phyloP scores from a whole-genome alignment of 768 basidiomycete species.

The Serendipita sp. region DNA sequence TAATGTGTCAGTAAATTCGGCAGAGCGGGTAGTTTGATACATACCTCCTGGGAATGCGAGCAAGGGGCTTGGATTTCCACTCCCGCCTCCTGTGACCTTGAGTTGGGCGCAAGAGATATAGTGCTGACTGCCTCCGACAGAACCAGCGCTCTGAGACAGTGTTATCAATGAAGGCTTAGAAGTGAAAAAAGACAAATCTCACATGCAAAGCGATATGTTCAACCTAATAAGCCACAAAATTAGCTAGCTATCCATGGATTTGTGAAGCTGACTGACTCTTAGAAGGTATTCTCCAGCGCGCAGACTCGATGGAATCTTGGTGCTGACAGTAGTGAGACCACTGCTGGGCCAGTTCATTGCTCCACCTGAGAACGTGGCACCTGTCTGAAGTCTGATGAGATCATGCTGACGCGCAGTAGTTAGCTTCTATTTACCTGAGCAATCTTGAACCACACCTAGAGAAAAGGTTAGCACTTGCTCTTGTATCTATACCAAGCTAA shows the following conservation, averaged over 20 bases:
- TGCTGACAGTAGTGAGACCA: background rate
- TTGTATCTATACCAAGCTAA: too few species aligned
- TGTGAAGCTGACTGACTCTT: background rate
- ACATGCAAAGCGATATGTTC: constrained; percentile 8
- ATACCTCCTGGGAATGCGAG: constrained; percentile 7
- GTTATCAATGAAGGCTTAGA: background rate
- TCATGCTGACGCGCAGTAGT: constrained; percentile 5
- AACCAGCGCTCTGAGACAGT: background rate
- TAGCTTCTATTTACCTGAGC: background rate
- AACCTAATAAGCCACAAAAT: background rate
- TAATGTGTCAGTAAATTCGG: too few species aligned
- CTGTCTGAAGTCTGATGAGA: background rate
- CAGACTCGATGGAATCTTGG: constrained; percentile 6
- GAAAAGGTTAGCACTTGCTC: too few species aligned
- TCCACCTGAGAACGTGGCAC: background rate
- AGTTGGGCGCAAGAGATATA: constrained; percentile 7
- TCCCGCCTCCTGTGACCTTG: constrained; percentile 4
- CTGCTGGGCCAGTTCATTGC: background rate
- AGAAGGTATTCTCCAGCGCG: constrained; percentile 8
- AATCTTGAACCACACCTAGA: background rate
- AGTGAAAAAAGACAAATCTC: background rate
- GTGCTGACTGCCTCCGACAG: background rate
- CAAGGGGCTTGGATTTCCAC: constrained; percentile 6
- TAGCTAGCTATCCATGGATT: too few species aligned
- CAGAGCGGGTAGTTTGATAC: background rate